A percentile compares a stretch with the other conserved stretches of the same genome.
Evolutionary conservation across 2,329 filamentous ascomycete genomes (phyloP).

Genomic region (Pseudogymnoascus pannorum): DNA sequence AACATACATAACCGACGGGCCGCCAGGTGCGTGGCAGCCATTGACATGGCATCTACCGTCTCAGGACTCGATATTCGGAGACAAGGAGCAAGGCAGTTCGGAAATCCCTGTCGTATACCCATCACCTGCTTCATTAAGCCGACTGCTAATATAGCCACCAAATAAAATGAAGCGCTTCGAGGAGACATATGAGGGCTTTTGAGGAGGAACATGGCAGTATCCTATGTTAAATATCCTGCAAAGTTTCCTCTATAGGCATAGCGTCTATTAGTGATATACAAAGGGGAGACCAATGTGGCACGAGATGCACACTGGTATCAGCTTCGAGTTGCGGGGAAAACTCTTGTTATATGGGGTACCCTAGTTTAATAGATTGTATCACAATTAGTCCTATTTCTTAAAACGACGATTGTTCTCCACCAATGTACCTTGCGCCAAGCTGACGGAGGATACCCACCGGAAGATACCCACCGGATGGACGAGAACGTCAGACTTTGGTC

Average conservation of each 20-base stretch:
- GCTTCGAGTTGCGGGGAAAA: conserved; percentile 2
- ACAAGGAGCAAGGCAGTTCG: neutral
- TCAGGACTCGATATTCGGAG: neutral
- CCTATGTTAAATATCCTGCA: neutral
- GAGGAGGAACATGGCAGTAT: neutral
- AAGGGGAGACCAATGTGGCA: neutral
- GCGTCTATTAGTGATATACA: neutral
- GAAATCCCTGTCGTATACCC: neutral
- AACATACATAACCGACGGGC: neutral
- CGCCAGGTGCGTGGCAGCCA: neutral
- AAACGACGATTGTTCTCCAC: neutral
- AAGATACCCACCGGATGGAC: neutral
- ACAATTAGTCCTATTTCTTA: neutral
- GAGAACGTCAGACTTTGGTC: neutral
- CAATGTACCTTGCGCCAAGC: neutral
- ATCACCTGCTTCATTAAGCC: neutral
- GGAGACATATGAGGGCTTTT: neutral
- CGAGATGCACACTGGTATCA: conserved; percentile 2
- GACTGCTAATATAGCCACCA: neutral
- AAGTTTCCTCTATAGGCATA: neutral
- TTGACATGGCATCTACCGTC: neutral
- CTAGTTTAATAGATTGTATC: conserved; percentile 3
- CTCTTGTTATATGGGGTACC: conserved; percentile 1
- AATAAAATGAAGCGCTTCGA: neutral
- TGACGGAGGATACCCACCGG: neutral